Percentiles rank a stretch among this genome's conserved stretches.
Conservation (phyloP, 768 basidiomycete genomes). For the Russula emetica region DNA sequence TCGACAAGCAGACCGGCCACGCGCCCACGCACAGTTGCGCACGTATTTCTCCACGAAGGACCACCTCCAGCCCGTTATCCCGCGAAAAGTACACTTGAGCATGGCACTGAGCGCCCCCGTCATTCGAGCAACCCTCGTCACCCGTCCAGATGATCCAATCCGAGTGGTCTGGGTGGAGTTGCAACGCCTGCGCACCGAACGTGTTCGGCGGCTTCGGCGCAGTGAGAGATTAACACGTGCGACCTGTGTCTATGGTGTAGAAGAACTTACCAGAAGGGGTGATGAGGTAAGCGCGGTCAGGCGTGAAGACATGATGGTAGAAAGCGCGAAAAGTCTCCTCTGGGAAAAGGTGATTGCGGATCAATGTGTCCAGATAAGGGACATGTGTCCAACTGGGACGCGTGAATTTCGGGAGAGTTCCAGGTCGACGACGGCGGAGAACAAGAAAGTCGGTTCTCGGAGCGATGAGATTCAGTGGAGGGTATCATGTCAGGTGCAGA, state of each 20-base stretch:
- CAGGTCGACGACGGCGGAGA: neutral
- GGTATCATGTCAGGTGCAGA: neutral
- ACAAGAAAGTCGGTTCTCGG: neutral
- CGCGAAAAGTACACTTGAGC: constrained; percentile 69
- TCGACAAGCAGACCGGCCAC: constrained; percentile 79
- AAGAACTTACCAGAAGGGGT: constrained; percentile 59
- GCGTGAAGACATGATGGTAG: constrained; percentile 75
- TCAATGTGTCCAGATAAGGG: neutral
- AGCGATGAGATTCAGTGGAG: neutral
- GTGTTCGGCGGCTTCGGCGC: constrained; percentile 74
- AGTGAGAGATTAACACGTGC: constrained; percentile 53
- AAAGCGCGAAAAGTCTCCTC: constrained; percentile 71
- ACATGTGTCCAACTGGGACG: neutral
- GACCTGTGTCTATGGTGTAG: constrained; percentile 82
- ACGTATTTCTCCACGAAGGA: constrained; percentile 77
- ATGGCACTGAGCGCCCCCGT: constrained; percentile 51
- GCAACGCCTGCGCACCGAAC: constrained; percentile 68
- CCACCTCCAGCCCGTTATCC: constrained; percentile 80
- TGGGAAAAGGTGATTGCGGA: constrained; percentile 48
- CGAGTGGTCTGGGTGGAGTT: constrained; percentile 52
- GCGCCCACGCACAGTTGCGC: constrained; percentile 87
- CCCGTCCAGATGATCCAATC: constrained; percentile 92
- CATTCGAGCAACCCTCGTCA: constrained; percentile 54
- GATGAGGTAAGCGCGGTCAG: constrained; percentile 87
- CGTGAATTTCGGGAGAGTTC: neutral